Conservation (phyloP, 192 early-diverging fungal species). For the Rhizophagus prolifer region DNA sequence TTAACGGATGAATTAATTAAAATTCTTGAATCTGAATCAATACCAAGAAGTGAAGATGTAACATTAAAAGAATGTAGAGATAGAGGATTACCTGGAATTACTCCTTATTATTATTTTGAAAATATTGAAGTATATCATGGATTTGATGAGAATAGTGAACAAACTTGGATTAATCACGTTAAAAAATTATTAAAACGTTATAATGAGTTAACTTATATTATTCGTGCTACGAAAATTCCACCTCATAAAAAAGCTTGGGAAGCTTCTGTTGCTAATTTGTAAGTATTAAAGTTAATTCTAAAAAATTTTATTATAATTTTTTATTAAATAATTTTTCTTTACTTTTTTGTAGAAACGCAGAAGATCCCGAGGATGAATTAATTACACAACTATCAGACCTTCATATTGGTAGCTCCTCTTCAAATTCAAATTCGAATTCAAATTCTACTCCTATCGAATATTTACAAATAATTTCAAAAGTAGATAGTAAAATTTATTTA, state of each 20-base stretch:
- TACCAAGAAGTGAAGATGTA: not conserved
- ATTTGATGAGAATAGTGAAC: not conserved
- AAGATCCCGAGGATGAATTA: too few relatives aligned
- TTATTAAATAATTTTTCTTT: too few relatives aligned
- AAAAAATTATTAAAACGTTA: not conserved
- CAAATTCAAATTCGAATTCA: too few relatives aligned
- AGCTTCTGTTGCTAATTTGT: not conserved
- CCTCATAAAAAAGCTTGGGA: not conserved
- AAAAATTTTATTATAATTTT: not conserved
- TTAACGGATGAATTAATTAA: not conserved
- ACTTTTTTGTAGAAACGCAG: too few relatives aligned
- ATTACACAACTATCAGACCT: too few relatives aligned
- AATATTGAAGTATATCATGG: not conserved
- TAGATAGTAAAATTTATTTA: not conserved
- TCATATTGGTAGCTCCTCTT: too few relatives aligned
- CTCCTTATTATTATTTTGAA: not conserved
- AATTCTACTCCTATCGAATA: too few relatives aligned
- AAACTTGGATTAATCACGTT: not conserved
- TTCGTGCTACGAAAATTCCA: not conserved
- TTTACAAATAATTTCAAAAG: too few relatives aligned
- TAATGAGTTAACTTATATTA: not conserved
- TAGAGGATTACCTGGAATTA: not conserved
- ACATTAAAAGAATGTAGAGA: too few relatives aligned
- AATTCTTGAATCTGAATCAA: not conserved
- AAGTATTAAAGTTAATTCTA: not conserved